phyloP scores from a whole-genome alignment of 805 yeast genomes.

The Wickerhamiella musiphila region DNA sequence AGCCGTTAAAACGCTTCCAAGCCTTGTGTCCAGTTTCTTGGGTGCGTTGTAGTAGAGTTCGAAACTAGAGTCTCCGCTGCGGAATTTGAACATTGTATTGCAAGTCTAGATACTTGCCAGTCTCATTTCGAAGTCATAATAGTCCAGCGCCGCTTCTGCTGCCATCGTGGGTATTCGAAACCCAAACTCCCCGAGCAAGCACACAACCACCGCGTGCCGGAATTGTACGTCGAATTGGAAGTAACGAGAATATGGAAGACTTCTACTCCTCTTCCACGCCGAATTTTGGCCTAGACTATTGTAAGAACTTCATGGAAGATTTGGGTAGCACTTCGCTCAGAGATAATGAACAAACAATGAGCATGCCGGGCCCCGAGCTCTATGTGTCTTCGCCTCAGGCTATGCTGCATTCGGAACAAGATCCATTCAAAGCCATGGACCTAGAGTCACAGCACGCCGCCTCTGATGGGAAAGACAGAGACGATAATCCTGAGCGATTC shows the following conservation, averaged over 20 bases:
- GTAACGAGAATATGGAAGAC: conserved; percentile 7
- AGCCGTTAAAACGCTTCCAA: too few relatives aligned
- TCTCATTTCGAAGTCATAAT: too few relatives aligned
- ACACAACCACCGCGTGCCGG: too few relatives aligned
- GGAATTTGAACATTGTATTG: too few relatives aligned
- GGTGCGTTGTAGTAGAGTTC: too few relatives aligned
- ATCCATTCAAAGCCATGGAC: conserved; percentile 1
- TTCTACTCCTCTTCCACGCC: conserved; percentile 4
- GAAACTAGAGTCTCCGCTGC: too few relatives aligned
- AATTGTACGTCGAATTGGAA: too few relatives aligned
- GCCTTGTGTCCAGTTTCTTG: too few relatives aligned
- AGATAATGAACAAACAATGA: not conserved
- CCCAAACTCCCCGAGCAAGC: too few relatives aligned
- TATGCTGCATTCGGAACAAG: conserved; percentile 5
- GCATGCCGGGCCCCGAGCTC: not conserved
- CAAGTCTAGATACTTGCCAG: too few relatives aligned
- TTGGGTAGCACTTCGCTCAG: conserved; percentile 1
- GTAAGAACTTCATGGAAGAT: conserved; percentile 4
- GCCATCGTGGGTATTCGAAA: too few relatives aligned
- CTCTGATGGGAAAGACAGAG: not conserved
- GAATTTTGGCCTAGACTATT: conserved; percentile 5
- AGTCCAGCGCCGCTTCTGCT: too few relatives aligned
- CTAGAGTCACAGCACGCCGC: not conserved
- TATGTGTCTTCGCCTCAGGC: conserved; percentile 6
- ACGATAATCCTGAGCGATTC: not conserved